A percentile compares a stretch with the other conserved stretches of the same genome.
These are phyloP conservation scores for Abrus pulchellus DNA, from an alignment of 306 rosid species.

Conservation along the genomic window DNA sequence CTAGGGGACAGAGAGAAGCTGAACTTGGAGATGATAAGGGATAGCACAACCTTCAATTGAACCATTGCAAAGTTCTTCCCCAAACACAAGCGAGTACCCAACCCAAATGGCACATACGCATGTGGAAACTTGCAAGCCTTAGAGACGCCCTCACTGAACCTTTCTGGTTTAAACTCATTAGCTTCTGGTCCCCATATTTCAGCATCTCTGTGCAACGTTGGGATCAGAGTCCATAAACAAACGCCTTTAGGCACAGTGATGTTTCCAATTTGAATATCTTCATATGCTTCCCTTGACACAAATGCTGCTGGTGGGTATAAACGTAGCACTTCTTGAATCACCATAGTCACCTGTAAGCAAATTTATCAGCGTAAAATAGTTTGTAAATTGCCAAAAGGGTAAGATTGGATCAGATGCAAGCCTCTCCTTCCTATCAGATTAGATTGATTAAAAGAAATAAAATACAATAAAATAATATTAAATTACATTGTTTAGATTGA, in stretches of 20 bases:
- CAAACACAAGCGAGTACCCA: conserved; percentile 79
- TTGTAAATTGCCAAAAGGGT: background rate
- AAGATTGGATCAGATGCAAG: background rate
- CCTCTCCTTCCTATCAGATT: background rate
- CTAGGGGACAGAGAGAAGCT: conserved; percentile 73
- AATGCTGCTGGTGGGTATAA: conserved; percentile 92
- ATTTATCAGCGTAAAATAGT: background rate
- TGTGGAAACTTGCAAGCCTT: conserved; percentile 80
- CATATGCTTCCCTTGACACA: conserved; percentile 90
- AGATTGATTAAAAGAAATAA: too few species aligned
- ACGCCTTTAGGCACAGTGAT: conserved; percentile 76
- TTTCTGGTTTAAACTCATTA: conserved; percentile 82
- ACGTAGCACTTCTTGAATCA: conserved; percentile 84
- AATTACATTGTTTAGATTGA: too few species aligned
- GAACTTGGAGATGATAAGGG: conserved; percentile 63
- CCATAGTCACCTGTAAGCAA: conserved; percentile 66
- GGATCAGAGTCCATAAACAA: conserved; percentile 83
- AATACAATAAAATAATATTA: too few species aligned
- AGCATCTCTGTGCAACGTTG: conserved; percentile 78
- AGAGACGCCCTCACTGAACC: conserved; percentile 80
- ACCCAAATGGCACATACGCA: conserved; percentile 81
- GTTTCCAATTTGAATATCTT: conserved; percentile 71
- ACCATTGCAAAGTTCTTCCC: conserved; percentile 91
- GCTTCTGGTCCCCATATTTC: conserved; percentile 89
- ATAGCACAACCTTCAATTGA: conserved; percentile 67